Base-by-base conservation (phyloP, 2,329 filamentous ascomycete genomes). In the Sporothrix sp. region DNA sequence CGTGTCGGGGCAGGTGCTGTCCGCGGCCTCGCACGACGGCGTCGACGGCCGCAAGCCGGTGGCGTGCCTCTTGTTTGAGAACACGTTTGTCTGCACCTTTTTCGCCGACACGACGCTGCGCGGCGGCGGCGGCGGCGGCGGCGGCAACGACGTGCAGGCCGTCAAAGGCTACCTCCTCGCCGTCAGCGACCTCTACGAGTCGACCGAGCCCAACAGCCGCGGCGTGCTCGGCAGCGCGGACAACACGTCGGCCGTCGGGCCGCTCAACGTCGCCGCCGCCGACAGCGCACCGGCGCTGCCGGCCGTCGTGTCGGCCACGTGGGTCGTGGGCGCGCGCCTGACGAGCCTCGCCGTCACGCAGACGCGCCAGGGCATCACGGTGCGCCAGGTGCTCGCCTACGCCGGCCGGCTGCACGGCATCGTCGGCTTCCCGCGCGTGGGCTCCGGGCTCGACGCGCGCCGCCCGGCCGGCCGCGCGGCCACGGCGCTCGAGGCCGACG, bases 1-100 rank as follows among this genome's bases (percentile, higher is more conserved):
- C 2, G 76, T 95, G 7, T 94, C 90, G 10, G 93, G 93, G 23
- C 78, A 85, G 54, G 68, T 95, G 18, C 74, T 98, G 2, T 75
- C 87, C 57, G 81, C 86, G 1, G 75, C 79, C 40, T 78, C 73
- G 0, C 83, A 95, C 62, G 67, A 75, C 6, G 84, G 84, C 4
- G 81, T 95, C 30, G 90, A 97, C 62, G 73, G 78, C 1, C 72
- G 68, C 43, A 84, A 89, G 62, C 76, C 83, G 0, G 84, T 95
- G 54, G 74, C 85, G 20, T 88, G 89, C 37, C 78, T 81, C 23
- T 74, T 96, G 48, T 85, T 89, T 0, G 93, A 98, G 71, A 97
- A 98, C 68, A 97, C 91, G 89, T 90, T 94, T 62, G 77, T 83
- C 7, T 97, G 95, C 70, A 85, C 87, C 7, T 86, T 90, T 65